Conservation (phyloP, 345 rosid species). For the Passiflora organensis region DNA sequence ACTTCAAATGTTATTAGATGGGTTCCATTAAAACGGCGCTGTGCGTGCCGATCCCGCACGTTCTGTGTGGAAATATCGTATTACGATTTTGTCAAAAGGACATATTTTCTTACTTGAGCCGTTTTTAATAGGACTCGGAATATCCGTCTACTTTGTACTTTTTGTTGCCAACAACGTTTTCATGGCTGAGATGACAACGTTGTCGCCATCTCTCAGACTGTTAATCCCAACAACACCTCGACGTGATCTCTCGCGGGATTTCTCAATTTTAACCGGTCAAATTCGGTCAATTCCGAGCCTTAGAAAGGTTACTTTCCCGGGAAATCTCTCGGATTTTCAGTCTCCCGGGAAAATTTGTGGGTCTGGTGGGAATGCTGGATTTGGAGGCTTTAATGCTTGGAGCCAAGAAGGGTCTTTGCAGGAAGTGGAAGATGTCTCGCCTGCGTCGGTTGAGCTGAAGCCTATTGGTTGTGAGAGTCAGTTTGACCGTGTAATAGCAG, state of each 20-base stretch:
- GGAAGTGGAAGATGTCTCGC: conserved; percentile 52
- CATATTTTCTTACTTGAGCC: no score
- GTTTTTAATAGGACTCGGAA: no score
- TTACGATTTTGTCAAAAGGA: no score
- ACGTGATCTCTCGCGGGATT: conserved; percentile 17
- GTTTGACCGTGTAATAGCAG: conserved; percentile 71
- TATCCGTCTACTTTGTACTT: background rate
- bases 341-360: conserved; percentile 18
- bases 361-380: conserved; percentile 17
- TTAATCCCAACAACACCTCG: conserved; percentile 12
- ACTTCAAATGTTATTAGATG: no score
- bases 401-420: conserved; percentile 33
- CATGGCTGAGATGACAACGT: conserved; percentile 28
- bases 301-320: conserved; percentile 9
- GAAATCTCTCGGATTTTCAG: conserved; percentile 3
- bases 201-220: conserved; percentile 29
- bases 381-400: conserved; percentile 21
- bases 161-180: background rate
- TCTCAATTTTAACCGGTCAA: conserved; percentile 7
- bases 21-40: no score
- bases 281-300: conserved; percentile 12
- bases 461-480: conserved; percentile 55
- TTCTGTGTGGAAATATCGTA: no score
- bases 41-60: no score
- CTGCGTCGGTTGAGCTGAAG: conserved; percentile 50